Evolutionary conservation across 2,329 filamentous ascomycete genomes (phyloP).

Genomic region (Reticulascus tulasneorum): DNA sequence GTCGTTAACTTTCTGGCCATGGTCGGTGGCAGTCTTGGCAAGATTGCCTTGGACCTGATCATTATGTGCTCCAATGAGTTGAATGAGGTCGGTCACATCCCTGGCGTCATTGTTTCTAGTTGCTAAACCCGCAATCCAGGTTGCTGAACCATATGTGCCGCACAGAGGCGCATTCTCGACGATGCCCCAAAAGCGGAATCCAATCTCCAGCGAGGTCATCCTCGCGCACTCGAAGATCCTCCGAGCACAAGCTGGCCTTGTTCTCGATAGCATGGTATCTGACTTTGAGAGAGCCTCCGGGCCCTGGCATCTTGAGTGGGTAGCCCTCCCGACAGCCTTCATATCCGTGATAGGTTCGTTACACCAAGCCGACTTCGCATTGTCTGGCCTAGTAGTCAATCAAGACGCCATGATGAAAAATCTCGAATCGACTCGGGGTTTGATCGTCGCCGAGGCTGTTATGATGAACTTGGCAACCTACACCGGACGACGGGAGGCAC

Average conservation of each 20-base stretch:
- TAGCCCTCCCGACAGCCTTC: constrained; percentile 50
- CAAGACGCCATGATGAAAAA: constrained; percentile 45
- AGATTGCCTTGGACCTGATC: constrained; percentile 52
- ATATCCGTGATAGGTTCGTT: constrained; percentile 48
- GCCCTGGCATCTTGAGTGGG: constrained; percentile 58
- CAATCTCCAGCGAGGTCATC: constrained; percentile 54
- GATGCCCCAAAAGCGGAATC: constrained; percentile 58
- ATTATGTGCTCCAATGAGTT: constrained; percentile 56
- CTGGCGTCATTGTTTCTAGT: not conserved
- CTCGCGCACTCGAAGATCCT: constrained; percentile 51
- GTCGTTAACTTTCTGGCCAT: constrained; percentile 49
- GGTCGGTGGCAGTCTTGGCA: constrained; percentile 49
- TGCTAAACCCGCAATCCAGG: constrained; percentile 29
- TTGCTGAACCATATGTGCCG: constrained; percentile 51
- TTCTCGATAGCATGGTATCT: constrained; percentile 52
- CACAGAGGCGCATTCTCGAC: constrained; percentile 51
- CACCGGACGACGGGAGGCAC: constrained; percentile 48
- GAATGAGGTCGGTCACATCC: constrained; percentile 11
- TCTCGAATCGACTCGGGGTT: constrained; percentile 43
- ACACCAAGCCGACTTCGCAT: constrained; percentile 49
- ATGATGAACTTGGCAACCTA: constrained; percentile 56
- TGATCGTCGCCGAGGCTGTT: constrained; percentile 56
- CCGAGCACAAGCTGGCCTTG: constrained; percentile 46
- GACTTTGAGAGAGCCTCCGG: constrained; percentile 56
- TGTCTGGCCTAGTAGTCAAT: constrained; percentile 48